phyloP scores from a whole-genome alignment of 2,329 filamentous ascomycete genomes.

The Cladosporium sp. region DNA sequence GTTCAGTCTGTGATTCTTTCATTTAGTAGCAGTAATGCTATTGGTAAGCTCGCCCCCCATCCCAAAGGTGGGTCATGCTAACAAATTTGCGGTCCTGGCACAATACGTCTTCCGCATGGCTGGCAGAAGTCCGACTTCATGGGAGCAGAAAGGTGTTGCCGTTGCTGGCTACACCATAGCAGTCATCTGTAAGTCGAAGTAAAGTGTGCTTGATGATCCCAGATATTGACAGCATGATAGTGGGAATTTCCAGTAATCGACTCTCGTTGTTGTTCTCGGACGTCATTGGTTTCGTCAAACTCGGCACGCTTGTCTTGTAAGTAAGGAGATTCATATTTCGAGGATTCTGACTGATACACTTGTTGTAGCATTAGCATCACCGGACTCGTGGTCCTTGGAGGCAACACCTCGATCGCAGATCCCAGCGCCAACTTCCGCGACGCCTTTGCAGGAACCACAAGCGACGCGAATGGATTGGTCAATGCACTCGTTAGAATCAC shows the following conservation, averaged over 20 bases:
- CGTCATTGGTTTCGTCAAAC: constrained; percentile 55
- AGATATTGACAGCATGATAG: neutral
- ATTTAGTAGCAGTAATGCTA: constrained; percentile 62
- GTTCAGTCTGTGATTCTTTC: constrained; percentile 61
- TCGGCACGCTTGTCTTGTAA: constrained; percentile 57
- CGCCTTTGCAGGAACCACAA: constrained; percentile 49
- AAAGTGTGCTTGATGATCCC: constrained; percentile 20
- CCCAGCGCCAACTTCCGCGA: constrained; percentile 53
- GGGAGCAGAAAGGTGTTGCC: constrained; percentile 65
- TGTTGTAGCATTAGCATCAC: constrained; percentile 36
- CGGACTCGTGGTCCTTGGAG: constrained; percentile 60
- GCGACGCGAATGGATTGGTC: constrained; percentile 48
- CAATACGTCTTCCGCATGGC: constrained; percentile 59
- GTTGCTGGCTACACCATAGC: constrained; percentile 60
- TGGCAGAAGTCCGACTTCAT: constrained; percentile 49
- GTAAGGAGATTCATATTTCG: constrained; percentile 22
- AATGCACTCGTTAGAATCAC: constrained; percentile 55
- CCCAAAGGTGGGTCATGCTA: neutral
- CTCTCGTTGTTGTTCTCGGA: constrained; percentile 56
- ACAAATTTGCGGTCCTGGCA: constrained; percentile 38
- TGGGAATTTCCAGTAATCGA: constrained; percentile 42
- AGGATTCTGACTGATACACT: neutral
- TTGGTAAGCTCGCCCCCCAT: constrained; percentile 36
- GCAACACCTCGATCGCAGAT: constrained; percentile 47
- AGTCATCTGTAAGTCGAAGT: constrained; percentile 25